Percentiles rank a stretch among this genome's conserved stretches.
These are phyloP conservation scores for Leccinum imitatum DNA, from an alignment of 768 basidiomycete genomes.

Conservation along the genomic window DNA sequence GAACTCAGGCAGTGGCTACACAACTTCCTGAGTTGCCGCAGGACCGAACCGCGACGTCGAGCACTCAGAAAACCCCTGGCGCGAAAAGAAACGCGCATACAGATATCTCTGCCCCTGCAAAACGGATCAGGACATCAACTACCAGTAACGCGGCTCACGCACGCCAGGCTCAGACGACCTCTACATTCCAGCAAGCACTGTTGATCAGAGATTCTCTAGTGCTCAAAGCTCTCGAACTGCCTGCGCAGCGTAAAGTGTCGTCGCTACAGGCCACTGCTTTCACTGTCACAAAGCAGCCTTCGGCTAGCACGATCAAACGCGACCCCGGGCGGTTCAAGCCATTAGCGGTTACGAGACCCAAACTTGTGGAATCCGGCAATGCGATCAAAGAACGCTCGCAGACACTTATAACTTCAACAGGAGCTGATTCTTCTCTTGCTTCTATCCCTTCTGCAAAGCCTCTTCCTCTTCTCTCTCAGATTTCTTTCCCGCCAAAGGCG, in stretches of 20 bases:
- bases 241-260: neutral
- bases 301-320: neutral
- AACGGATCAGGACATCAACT: constrained; percentile 14
- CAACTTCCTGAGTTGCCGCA: neutral
- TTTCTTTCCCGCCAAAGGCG: constrained; percentile 58
- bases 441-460: neutral
- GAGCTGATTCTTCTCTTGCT: neutral
- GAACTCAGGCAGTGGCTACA: neutral
- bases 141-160: neutral
- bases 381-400: neutral
- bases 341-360: constrained; percentile 1
- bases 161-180: neutral
- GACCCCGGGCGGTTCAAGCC: constrained; percentile 20
- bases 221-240: constrained; percentile 10
- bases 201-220: neutral
- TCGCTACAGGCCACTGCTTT: neutral
- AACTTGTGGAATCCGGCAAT: neutral
- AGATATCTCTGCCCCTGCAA: constrained; percentile 12
- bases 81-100: constrained; percentile 25
- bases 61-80: neutral
- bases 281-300: neutral
- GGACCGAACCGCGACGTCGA: neutral
- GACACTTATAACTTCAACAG: neutral
- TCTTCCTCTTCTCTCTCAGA: constrained; percentile 34
- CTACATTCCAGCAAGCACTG: neutral